phyloP scores from a whole-genome alignment of 2,329 filamentous ascomycete genomes.

The Monilinia laxa region DNA sequence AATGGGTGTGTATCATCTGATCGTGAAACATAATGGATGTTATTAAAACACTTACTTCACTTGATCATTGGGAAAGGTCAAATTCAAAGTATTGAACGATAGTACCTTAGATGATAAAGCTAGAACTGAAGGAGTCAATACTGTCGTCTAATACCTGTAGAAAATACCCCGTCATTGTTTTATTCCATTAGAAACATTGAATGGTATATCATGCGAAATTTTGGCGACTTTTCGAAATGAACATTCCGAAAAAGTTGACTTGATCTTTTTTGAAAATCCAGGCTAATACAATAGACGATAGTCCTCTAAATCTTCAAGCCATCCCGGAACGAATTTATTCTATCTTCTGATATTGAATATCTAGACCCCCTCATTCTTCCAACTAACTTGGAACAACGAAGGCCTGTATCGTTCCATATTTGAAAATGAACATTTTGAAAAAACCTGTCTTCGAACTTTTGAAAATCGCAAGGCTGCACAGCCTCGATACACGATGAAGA shows the following conservation, averaged over 20 bases:
- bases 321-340: neutral
- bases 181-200: neutral
- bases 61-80: too few relatives aligned
- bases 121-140: too few relatives aligned
- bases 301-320: neutral
- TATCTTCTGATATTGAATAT: neutral
- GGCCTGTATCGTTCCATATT: neutral
- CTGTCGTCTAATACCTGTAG: too few relatives aligned
- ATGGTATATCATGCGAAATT: neutral
- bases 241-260: neutral
- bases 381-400: neutral
- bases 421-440: neutral
- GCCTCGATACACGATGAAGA: neutral
- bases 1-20: too few relatives aligned
- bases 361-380: accelerated
- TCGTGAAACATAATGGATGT: too few relatives aligned
- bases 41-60: too few relatives aligned
- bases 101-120: neutral
- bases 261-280: neutral
- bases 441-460: neutral
- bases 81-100: neutral
- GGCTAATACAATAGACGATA: neutral
- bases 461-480: neutral
- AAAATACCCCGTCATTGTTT: accelerated
- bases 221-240: neutral